Base-by-base conservation (phyloP, 164 flowering plant genomes). In the Euptelea pleiosperma region DNA sequence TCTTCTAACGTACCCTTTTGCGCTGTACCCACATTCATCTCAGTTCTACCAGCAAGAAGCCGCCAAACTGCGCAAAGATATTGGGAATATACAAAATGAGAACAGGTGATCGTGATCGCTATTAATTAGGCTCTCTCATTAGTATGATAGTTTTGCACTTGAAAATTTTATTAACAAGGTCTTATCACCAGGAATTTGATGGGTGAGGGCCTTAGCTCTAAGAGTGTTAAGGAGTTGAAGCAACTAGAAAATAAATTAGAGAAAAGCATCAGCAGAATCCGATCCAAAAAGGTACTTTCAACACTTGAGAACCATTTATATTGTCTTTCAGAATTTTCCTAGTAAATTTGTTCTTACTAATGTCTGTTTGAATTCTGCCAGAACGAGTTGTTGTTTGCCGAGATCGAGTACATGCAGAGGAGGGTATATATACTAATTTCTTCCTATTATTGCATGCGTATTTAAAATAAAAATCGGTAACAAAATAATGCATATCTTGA, bases 1-100 rank as follows among this genome's bases (percentile, higher is more conserved):
- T 21, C 8, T 45, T 35, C 40, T 50, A 14, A n/a, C n/a, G n/a
- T n/a, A 68, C 3, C 42, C 3, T 8, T 50, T 14, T 14, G 0
- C 8, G 31, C 28, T 15, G n/a, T n/a, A 16, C 18, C 62, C 16
- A 52, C 29, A 49, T 40, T 36, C 6, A 18, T 64, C 54, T 60
- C 85, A 91, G 98, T 82, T 46, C 53, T 89, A 89, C 68, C 96
- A 83, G 67, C 89, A 87, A 79, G 95, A 91, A 61, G 77, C 98
- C 19, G 52, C 74, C 11, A 85, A 85, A 66, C 76, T 89, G 51
- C 85, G 87, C 2, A 54, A 56, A 2, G 82, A 82, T 36, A 85
- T 91, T n/a, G 43, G 49, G 11, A 74, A 65, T 61, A 19, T 85
- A 65, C 94, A 83, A 63, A 82, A 85, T 26, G 28, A 67, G 16